Conservation (phyloP, 768 basidiomycete genomes). For the Mycena kentingensis region DNA sequence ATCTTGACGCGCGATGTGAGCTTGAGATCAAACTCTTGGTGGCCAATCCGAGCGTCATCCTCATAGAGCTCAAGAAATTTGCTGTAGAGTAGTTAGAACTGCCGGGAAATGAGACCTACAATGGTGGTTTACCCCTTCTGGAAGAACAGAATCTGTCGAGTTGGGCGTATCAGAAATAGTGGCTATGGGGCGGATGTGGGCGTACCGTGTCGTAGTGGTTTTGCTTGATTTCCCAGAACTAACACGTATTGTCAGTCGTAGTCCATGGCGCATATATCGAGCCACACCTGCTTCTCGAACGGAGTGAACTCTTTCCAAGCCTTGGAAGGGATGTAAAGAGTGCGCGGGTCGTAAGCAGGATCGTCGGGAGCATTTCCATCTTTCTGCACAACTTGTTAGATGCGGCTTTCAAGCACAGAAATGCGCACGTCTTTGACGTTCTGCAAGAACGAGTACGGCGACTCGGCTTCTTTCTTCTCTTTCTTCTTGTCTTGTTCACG, state of each 20-base stretch:
- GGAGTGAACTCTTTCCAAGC: slow-evolving; percentile 88
- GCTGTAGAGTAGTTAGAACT: slow-evolving; percentile 33
- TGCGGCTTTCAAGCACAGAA: neutral
- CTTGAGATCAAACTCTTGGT: slow-evolving; percentile 94
- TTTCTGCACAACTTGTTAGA: slow-evolving; percentile 52
- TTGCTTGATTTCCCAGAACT: slow-evolving; percentile 96
- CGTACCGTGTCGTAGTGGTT: slow-evolving; percentile 91
- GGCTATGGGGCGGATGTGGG: slow-evolving; percentile 13
- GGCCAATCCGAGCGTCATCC: slow-evolving; percentile 91
- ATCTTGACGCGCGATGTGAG: slow-evolving; percentile 92
- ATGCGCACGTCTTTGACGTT: slow-evolving; percentile 68
- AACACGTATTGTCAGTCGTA: slow-evolving; percentile 4
- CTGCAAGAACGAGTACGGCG: slow-evolving; percentile 72
- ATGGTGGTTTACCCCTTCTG: slow-evolving; percentile 79
- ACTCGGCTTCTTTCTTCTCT: slow-evolving; percentile 78
- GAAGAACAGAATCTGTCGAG: slow-evolving; percentile 81
- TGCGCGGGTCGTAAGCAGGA: slow-evolving; percentile 87
- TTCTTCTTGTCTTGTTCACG: slow-evolving; percentile 75
- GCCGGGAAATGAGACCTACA: slow-evolving; percentile 3
- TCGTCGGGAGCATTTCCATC: slow-evolving; percentile 78
- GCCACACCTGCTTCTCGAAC: slow-evolving; percentile 83
- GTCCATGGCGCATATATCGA: neutral
- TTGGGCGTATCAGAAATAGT: slow-evolving; percentile 20
- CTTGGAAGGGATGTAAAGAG: slow-evolving; percentile 73
- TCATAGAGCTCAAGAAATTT: slow-evolving; percentile 95